Percentiles rank a stretch among this genome's conserved stretches.
Conservation (phyloP, 164 flowering plant genomes). For the Nelumbo lutea region DNA sequence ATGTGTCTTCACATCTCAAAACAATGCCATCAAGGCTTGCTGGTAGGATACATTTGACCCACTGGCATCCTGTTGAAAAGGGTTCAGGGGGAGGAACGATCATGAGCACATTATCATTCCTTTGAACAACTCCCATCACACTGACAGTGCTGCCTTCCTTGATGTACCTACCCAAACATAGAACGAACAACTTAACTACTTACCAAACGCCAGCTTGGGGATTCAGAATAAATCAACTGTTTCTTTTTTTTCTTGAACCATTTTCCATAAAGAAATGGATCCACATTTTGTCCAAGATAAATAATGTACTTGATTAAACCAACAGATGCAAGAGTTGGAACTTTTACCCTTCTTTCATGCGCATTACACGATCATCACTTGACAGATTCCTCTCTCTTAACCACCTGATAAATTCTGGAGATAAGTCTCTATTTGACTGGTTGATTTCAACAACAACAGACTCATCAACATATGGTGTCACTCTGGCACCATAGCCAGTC, state of each 20-base stretch:
- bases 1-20: conserved; percentile 58
- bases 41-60: conserved; percentile 54
- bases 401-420: conserved; percentile 70
- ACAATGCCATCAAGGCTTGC: conserved; percentile 65
- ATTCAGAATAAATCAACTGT: neutral
- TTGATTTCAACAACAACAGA: conserved; percentile 56
- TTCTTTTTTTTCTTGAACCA: no score
- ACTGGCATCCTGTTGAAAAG: conserved; percentile 58
- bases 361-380: conserved; percentile 68
- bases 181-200: neutral
- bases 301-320: neutral
- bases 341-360: conserved; percentile 71
- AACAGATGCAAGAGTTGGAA: neutral
- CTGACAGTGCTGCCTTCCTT: conserved; percentile 75
- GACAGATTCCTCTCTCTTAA: conserved; percentile 61
- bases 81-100: conserved; percentile 66
- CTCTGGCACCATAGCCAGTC: conserved; percentile 65
- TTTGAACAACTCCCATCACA: conserved; percentile 69
- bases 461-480: conserved; percentile 70
- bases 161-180: conserved; percentile 43
- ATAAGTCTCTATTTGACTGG: conserved; percentile 46
- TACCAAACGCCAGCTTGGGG: neutral
- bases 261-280: no score
- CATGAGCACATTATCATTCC: conserved; percentile 63
- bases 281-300: neutral